Evolutionary conservation across 495 filamentous ascomycete genomes (phyloP).

Genomic region (Achaetomiella virescens): DNA sequence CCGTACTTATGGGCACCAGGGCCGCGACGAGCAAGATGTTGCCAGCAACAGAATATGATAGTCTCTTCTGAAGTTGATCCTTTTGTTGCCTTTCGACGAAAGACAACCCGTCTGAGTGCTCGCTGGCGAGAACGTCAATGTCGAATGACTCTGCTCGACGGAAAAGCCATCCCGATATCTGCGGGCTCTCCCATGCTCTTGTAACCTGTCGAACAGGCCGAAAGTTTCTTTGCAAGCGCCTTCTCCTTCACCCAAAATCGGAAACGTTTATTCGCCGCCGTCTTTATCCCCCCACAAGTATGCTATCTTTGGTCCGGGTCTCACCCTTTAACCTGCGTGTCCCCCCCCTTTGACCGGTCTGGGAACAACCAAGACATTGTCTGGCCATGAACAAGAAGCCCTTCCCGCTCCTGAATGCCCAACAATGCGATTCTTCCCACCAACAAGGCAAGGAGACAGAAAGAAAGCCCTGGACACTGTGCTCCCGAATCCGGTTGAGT

Average conservation of each 20-base stretch:
- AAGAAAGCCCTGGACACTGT: background rate
- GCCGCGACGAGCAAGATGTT: slow-evolving; percentile 1
- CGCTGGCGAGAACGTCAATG: slow-evolving; percentile 5
- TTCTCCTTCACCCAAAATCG: background rate
- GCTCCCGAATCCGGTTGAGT: slow-evolving; percentile 6
- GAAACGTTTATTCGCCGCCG: background rate
- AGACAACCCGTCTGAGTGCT: background rate
- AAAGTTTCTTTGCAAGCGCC: background rate
- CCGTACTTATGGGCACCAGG: background rate
- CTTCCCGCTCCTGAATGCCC: background rate
- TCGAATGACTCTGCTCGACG: background rate
- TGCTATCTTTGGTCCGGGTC: slow-evolving; percentile 11
- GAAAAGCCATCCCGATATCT: background rate
- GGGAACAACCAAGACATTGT: slow-evolving; percentile 20
- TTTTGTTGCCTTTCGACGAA: background rate
- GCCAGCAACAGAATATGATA: slow-evolving; percentile 16
- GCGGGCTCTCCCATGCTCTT: slow-evolving; percentile 11
- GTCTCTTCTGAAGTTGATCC: slow-evolving; percentile 9
- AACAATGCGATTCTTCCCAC: slow-evolving; percentile 2
- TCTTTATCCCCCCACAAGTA: slow-evolving; percentile 12
- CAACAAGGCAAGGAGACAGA: background rate
- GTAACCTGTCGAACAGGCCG: background rate
- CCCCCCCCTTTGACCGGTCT: background rate
- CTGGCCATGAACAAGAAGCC: background rate
- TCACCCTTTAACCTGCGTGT: background rate